A percentile compares a stretch with the other conserved stretches of the same genome.
Conservation (phyloP, 2,329 filamentous ascomycete species). For the Pleurostoma richardsiae region DNA sequence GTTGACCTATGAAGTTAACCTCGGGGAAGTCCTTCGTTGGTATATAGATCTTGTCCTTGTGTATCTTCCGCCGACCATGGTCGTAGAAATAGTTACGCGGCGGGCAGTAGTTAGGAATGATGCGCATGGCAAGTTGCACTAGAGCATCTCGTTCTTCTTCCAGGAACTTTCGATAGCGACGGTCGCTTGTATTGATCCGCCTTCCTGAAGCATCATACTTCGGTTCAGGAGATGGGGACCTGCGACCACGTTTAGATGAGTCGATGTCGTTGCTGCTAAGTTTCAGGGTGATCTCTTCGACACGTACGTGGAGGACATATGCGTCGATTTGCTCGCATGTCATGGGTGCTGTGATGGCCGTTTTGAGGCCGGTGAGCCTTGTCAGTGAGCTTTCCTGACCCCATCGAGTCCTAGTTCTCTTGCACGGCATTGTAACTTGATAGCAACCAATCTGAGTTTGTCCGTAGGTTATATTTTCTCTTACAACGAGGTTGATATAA, state of each 20-base stretch:
- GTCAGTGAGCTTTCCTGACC: background rate
- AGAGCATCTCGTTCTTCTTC: slow-evolving; percentile 76
- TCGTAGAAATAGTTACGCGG: slow-evolving; percentile 57
- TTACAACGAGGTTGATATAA: no score
- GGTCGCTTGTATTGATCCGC: slow-evolving; percentile 76
- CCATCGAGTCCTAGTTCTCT: background rate
- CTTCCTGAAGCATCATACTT: slow-evolving; percentile 78
- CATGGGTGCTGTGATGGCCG: slow-evolving; percentile 36
- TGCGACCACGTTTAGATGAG: slow-evolving; percentile 66
- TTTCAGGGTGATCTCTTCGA: slow-evolving; percentile 78
- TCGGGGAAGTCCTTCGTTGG: slow-evolving; percentile 80
- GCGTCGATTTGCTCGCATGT: slow-evolving; percentile 75
- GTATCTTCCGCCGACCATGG: slow-evolving; percentile 65
- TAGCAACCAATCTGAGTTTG: no score
- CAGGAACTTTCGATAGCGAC: slow-evolving; percentile 69
- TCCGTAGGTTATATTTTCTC: no score
- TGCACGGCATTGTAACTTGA: no score
- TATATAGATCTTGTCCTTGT: slow-evolving; percentile 80
- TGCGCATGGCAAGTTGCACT: slow-evolving; percentile 72
- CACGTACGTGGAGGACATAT: slow-evolving; percentile 69
- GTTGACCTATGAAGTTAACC: slow-evolving; percentile 85
- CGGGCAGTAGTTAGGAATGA: slow-evolving; percentile 73
- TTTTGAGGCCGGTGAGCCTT: background rate
- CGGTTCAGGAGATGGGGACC: slow-evolving; percentile 69
- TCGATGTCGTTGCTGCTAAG: slow-evolving; percentile 74